Base-by-base conservation (phyloP, 2,329 filamentous ascomycete species). In the Fusarium continuum region DNA sequence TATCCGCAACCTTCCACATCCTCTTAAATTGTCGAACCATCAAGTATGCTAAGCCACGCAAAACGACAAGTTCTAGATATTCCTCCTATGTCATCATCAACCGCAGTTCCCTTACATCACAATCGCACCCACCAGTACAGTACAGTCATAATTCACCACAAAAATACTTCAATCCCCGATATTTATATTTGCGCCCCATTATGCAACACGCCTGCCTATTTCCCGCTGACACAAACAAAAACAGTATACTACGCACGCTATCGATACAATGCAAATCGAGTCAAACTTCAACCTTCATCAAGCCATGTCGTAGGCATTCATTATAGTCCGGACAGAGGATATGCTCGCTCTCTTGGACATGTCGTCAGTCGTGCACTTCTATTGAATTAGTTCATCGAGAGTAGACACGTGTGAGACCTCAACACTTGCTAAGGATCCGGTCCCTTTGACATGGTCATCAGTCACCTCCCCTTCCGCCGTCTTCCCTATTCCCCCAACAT, bases 291-390 rank as follows among this genome's bases (percentile, higher is more conserved):
- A 38, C 35, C 17, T 64, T 54, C 52, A 46, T 68, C 52, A 46
- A 40, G 28, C 29, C 34, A 28, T 46, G 31, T 46, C 45, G 43
- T 69, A 52, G 59, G 53, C 48, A 52, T 47, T 67, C 49, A 40
- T 68, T 59, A 41, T 61, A 31, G 28, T 51, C 38, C 54, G 40
- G 39, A 46, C 28, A 28, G 39, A 50, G 36, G n/a, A 28, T 59
- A n/a, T n/a, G n/a, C n/a, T 47, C 38, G 45, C 29, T 43, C 32
- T 49, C 16, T 47, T 58, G 45, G 59, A 52, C 45, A 60, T 49
- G 20, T 71, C 60, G 44, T 71, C 59, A 57, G 61, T 69, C 58
- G 40, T 59, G 26, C 53, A 40, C 38, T 55, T 65, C 35, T 52
- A 40, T 57, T 65, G 53, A 55, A 28, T 62, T 43, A 32, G 40